Conservation (phyloP, 805 yeast species). For the Isabelozyma gotoi region DNA sequence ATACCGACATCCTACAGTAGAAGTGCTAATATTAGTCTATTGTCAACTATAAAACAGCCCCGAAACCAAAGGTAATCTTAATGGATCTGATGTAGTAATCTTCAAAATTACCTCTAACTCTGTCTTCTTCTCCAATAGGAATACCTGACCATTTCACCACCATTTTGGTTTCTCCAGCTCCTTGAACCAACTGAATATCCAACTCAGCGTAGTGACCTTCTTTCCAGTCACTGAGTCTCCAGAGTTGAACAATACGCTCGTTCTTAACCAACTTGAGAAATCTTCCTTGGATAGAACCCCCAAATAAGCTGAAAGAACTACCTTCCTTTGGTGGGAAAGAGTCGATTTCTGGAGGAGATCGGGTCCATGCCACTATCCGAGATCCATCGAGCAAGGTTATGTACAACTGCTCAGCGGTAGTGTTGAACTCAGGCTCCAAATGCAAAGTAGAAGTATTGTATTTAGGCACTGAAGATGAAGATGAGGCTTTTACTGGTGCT, state of each 20-base stretch:
- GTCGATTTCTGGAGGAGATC: slow-evolving; percentile 63
- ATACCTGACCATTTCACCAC: slow-evolving; percentile 81
- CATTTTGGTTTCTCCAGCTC: slow-evolving; percentile 80
- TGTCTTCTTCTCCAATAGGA: slow-evolving; percentile 93
- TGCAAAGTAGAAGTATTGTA: slow-evolving; percentile 81
- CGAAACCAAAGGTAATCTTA: slow-evolving; percentile 91
- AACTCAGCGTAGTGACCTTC: slow-evolving; percentile 75
- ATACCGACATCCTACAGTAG: too few relatives aligned
- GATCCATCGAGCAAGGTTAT: slow-evolving; percentile 72
- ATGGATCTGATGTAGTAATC: slow-evolving; percentile 88
- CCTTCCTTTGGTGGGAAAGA: slow-evolving; percentile 52
- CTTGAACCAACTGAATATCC: slow-evolving; percentile 67
- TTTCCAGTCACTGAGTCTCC: slow-evolving; percentile 93
- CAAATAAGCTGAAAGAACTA: slow-evolving; percentile 68
- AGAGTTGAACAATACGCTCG: slow-evolving; percentile 63
- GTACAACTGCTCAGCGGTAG: slow-evolving; percentile 84
- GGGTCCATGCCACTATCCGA: slow-evolving; percentile 88
- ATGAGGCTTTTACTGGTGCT: too few relatives aligned
- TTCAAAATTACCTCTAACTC: slow-evolving; percentile 80
- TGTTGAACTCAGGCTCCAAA: slow-evolving; percentile 77
- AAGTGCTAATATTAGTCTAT: too few relatives aligned
- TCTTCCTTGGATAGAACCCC: slow-evolving; percentile 82
- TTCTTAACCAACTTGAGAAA: slow-evolving; percentile 58
- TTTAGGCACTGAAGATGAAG: slow-evolving; percentile 49
- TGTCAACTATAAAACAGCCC: slow-evolving; percentile 66